Evolutionary conservation across 257 asterid genomes (phyloP).

Genomic region (Eustoma russellianum): DNA sequence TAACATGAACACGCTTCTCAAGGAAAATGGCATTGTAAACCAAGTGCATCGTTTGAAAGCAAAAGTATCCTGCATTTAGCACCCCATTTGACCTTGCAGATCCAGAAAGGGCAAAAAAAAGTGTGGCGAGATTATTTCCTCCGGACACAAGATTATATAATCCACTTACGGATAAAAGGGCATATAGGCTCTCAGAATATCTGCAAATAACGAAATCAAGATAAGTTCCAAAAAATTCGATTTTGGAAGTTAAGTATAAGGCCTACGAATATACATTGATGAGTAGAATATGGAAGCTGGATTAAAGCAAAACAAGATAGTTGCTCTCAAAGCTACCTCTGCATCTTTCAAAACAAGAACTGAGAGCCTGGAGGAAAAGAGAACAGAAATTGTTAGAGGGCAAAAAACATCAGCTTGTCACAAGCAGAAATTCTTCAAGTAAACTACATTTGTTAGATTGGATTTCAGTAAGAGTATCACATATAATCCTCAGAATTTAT

Average conservation of each 20-base stretch:
- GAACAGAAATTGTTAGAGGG: conserved; percentile 5
- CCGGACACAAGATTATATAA: conserved; percentile 49
- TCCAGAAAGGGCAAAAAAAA: conserved; percentile 77
- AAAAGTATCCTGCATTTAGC: conserved; percentile 78
- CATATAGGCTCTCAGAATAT: conserved; percentile 86
- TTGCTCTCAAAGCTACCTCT: conserved; percentile 71
- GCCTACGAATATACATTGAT: conserved; percentile 52
- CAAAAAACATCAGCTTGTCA: neutral
- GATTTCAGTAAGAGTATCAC: no score
- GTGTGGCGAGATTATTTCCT: conserved; percentile 35
- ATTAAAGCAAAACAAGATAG: conserved; percentile 82
- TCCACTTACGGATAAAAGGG: conserved; percentile 73
- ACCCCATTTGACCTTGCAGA: conserved; percentile 87
- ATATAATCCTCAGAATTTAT: no score
- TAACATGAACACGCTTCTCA: conserved; percentile 41
- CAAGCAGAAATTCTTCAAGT: no score
- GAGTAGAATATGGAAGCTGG: conserved; percentile 98
- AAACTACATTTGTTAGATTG: no score
- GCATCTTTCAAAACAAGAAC: conserved; percentile 48
- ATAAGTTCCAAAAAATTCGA: conserved; percentile 10
- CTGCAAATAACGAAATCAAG: conserved; percentile 32
- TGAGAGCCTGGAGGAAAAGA: conserved; percentile 56
- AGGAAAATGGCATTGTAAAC: conserved; percentile 37
- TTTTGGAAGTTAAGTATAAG: conserved; percentile 9
- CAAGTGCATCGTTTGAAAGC: conserved; percentile 58